phyloP scores from a whole-genome alignment of 75 land plant species.

The Azolla pinnata region DNA sequence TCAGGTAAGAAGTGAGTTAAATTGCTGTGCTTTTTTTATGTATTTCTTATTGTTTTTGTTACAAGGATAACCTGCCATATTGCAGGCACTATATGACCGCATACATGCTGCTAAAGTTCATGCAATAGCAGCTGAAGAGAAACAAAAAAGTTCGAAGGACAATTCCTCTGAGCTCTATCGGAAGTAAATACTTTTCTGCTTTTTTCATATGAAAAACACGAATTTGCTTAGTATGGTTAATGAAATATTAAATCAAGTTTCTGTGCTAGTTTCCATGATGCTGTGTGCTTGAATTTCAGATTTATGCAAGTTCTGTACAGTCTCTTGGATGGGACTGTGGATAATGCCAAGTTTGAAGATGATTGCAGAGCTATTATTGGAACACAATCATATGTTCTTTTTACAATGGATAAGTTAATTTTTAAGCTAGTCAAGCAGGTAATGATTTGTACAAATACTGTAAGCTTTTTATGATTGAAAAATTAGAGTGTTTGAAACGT shows the following conservation, averaged over 20 bases:
- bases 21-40: too few relatives aligned
- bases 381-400: constrained; percentile 89
- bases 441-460: background rate
- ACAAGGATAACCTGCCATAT: constrained; percentile 2
- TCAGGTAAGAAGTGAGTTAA: constrained; percentile 45
- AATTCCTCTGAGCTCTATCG: constrained; percentile 51
- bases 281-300: constrained; percentile 19
- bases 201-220: background rate
- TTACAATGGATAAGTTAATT: constrained; percentile 85
- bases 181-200: constrained; percentile 21
- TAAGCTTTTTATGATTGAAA: background rate
- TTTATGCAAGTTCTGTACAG: constrained; percentile 63
- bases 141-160: constrained; percentile 60
- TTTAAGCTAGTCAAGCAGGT: constrained; percentile 93
- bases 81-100: constrained; percentile 80
- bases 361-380: constrained; percentile 93
- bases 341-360: constrained; percentile 92
- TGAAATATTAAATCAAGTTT: too few relatives aligned
- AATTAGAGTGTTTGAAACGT: background rate
- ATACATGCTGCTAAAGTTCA: constrained; percentile 76
- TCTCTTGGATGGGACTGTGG: constrained; percentile 82
- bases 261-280: background rate
- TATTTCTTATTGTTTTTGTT: background rate
- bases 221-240: background rate
- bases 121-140: constrained; percentile 65